phyloP scores from a whole-genome alignment of 495 filamentous ascomycete genomes.

The Penicillium subrubescens region DNA sequence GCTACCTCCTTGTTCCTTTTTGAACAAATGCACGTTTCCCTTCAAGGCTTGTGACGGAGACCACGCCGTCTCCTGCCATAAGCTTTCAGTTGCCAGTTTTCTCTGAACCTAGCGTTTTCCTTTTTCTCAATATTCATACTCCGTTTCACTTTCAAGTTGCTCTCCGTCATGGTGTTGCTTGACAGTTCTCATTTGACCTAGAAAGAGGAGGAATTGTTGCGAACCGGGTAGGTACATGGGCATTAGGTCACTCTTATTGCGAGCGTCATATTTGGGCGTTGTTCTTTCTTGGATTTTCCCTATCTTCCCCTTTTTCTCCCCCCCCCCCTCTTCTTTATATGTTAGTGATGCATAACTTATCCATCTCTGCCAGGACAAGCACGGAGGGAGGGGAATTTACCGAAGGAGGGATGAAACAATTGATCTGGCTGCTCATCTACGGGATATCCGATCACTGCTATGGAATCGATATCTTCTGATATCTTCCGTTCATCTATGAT shows the following conservation, averaged over 20 bases:
- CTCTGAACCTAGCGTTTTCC: constrained; percentile 16
- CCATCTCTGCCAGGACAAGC: neutral
- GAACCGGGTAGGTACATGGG: constrained; percentile 4
- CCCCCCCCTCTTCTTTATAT: constrained; percentile 14
- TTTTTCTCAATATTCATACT: constrained; percentile 3
- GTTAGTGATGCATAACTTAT: constrained; percentile 10
- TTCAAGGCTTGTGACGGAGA: neutral
- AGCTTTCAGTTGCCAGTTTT: neutral
- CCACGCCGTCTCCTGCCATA: neutral
- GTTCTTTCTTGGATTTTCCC: neutral
- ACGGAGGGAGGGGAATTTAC: neutral
- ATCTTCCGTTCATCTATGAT: neutral
- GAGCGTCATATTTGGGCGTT: constrained; percentile 21
- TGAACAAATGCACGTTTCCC: neutral
- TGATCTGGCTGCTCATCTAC: constrained; percentile 16
- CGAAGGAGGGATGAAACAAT: neutral
- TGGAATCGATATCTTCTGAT: neutral
- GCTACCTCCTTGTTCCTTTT: neutral
- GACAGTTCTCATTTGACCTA: constrained; percentile 15
- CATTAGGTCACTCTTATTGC: constrained; percentile 21
- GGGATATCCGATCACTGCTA: constrained; percentile 15
- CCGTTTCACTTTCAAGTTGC: neutral
- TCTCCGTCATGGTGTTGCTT: neutral
- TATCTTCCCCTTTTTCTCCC: constrained; percentile 11
- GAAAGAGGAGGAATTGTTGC: constrained; percentile 19